phyloP scores from a whole-genome alignment of 2,329 filamentous ascomycete species.

The Aspergillus sp. region DNA sequence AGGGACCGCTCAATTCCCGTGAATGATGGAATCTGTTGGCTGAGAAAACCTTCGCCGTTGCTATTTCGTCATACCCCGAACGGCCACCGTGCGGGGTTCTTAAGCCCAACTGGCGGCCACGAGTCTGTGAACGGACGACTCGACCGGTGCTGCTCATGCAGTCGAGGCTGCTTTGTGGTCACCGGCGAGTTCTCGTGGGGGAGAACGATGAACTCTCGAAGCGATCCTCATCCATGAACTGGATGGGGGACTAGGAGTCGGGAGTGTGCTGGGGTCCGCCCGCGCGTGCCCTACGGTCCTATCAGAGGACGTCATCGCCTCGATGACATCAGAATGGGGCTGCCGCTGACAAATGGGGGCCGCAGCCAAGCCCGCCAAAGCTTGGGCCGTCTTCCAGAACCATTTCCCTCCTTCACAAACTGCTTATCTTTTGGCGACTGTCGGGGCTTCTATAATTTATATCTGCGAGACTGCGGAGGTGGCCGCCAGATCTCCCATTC shows the following conservation, averaged over 20 bases:
- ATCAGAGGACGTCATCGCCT: background rate
- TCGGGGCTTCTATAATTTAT: no score
- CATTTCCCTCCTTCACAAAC: no score
- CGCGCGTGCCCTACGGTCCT: slow-evolving; percentile 5
- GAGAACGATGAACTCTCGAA: slow-evolving; percentile 3
- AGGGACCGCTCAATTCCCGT: slow-evolving; percentile 9
- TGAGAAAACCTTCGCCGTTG: slow-evolving; percentile 4
- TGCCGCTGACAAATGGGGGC: slow-evolving; percentile 1
- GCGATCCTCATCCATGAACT: slow-evolving; percentile 6
- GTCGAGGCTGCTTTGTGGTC: no score
- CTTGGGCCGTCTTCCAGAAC: slow-evolving; percentile 12
- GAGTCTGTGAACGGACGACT: background rate
- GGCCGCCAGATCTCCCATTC: background rate
- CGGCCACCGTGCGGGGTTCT: background rate
- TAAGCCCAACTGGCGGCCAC: background rate
- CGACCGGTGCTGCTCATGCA: no score
- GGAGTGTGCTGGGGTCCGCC: background rate
- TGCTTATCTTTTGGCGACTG: no score
- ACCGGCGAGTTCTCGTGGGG: background rate
- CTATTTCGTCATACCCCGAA: slow-evolving; percentile 6
- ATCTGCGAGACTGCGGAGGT: no score
- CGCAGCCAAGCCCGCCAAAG: slow-evolving; percentile 10
- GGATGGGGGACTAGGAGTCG: background rate
- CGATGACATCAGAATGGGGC: slow-evolving; percentile 10
- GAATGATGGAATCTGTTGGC: slow-evolving; percentile 1